phyloP scores from a whole-genome alignment of 108 stramenopile genomes.

The Schizochytrium sp. region DNA sequence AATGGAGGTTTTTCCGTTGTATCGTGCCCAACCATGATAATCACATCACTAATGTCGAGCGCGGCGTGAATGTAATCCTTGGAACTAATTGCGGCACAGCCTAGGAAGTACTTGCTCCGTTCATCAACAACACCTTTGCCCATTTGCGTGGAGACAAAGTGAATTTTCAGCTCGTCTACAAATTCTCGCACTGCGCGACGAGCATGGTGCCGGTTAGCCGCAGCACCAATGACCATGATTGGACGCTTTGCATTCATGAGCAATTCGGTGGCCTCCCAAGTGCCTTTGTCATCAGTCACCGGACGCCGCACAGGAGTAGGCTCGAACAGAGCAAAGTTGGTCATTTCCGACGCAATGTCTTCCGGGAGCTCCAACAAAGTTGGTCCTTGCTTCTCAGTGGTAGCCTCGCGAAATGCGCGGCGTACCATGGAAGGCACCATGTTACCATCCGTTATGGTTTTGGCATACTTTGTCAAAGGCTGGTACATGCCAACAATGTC shows the following conservation, averaged over 20 bases:
- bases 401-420: slow-evolving; percentile 62
- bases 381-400: slow-evolving; percentile 66
- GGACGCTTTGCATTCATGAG: slow-evolving; percentile 60
- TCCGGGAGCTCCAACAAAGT: slow-evolving; percentile 64
- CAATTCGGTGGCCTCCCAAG: slow-evolving; percentile 7
- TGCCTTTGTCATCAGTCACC: slow-evolving; percentile 65
- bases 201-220: slow-evolving; percentile 66
- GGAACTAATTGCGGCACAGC: slow-evolving; percentile 60
- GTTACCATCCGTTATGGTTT: slow-evolving; percentile 56
- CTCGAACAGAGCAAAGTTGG: slow-evolving; percentile 37
- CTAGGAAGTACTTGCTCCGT: slow-evolving; percentile 51
- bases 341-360: slow-evolving; percentile 58
- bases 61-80: slow-evolving; percentile 64
- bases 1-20: slow-evolving; percentile 67
- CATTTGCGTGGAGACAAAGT: slow-evolving; percentile 64
- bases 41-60: slow-evolving; percentile 62
- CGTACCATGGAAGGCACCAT: slow-evolving; percentile 64
- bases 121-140: slow-evolving; percentile 67
- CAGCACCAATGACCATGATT: slow-evolving; percentile 64
- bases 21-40: slow-evolving; percentile 67
- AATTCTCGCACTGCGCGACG: slow-evolving; percentile 62
- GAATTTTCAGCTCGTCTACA: slow-evolving; percentile 54
- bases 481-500: slow-evolving; percentile 64
- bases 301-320: slow-evolving; percentile 58
- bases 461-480: slow-evolving; percentile 64